Evolutionary conservation across 305 asterid genomes (phyloP).

Genomic region (Caryopteris hybrid): DNA sequence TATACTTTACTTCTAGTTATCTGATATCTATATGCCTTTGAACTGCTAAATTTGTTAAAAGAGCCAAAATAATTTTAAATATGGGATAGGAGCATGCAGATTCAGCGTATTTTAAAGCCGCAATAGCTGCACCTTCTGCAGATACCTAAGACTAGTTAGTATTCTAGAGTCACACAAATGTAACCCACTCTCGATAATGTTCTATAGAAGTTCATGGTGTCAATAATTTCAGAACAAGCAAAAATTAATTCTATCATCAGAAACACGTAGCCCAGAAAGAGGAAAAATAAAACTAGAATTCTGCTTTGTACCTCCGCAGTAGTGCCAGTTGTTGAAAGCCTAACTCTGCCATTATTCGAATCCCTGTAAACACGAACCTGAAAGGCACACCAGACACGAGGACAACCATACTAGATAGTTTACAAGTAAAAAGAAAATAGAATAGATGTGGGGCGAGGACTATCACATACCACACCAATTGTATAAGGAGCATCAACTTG

Average conservation of each 20-base stretch:
- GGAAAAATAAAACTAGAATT: background rate
- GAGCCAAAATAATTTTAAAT: background rate
- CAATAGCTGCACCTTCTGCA: slow-evolving; percentile 8
- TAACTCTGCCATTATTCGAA: slow-evolving; percentile 38
- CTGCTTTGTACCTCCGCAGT: slow-evolving; percentile 78
- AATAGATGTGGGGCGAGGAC: background rate
- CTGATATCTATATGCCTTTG: background rate
- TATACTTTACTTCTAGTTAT: background rate
- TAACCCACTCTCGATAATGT: background rate
- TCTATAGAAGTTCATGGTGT: background rate
- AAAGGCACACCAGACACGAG: slow-evolving; percentile 22
- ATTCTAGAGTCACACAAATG: slow-evolving; percentile 2
- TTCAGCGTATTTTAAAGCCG: background rate
- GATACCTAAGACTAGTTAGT: slow-evolving; percentile 2
- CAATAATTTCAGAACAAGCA: background rate
- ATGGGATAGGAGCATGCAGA: background rate
- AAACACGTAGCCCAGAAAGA: slow-evolving; percentile 4
- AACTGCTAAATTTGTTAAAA: background rate
- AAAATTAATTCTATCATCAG: background rate
- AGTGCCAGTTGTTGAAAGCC: slow-evolving; percentile 67
- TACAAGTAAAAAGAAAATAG: slow-evolving; percentile 5
- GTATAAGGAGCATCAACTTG: slow-evolving; percentile 76
- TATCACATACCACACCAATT: slow-evolving; percentile 79
- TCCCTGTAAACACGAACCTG: slow-evolving; percentile 78
- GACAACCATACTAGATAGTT: background rate